phyloP scores from a whole-genome alignment of 2,329 filamentous ascomycete species.

The Calonectria leucothoes region DNA sequence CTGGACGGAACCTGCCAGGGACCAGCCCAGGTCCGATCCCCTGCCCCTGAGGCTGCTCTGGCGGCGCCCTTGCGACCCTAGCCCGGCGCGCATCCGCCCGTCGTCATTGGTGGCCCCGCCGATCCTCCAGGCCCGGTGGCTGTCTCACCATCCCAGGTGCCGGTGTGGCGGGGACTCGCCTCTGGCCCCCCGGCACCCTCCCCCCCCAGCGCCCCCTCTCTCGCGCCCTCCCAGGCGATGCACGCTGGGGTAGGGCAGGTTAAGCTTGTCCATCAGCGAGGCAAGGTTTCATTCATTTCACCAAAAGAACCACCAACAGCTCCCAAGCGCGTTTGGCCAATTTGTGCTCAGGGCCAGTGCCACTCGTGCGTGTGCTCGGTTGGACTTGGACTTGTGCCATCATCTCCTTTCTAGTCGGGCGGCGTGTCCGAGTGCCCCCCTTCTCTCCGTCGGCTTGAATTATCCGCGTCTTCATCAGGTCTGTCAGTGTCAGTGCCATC shows the following conservation, averaged over 20 bases:
- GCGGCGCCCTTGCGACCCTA: not conserved
- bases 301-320: not conserved
- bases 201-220: not conserved
- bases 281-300: not conserved
- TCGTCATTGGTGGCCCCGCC: conserved; percentile 9
- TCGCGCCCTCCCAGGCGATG: not conserved
- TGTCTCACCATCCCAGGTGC: conserved; percentile 19
- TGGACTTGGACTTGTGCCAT: not conserved
- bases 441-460: not conserved
- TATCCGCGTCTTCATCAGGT: not conserved
- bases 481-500: not conserved
- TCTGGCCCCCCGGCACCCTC: not conserved
- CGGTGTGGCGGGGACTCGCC: not conserved
- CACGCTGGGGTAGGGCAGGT: not conserved
- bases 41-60: not conserved
- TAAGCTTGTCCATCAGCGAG: not conserved
- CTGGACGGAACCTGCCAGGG: conserved; percentile 8
- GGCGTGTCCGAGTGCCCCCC: not conserved
- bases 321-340: conserved; percentile 2
- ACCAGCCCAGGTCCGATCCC: not conserved
- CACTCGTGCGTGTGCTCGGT: not conserved
- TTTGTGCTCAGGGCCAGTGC: conserved; percentile 3
- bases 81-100: not conserved
- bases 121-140: conserved; percentile 5
- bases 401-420: not conserved